Evolutionary conservation across 2,329 filamentous ascomycete genomes (phyloP).

Genomic region (Fusarium ramigenum): DNA sequence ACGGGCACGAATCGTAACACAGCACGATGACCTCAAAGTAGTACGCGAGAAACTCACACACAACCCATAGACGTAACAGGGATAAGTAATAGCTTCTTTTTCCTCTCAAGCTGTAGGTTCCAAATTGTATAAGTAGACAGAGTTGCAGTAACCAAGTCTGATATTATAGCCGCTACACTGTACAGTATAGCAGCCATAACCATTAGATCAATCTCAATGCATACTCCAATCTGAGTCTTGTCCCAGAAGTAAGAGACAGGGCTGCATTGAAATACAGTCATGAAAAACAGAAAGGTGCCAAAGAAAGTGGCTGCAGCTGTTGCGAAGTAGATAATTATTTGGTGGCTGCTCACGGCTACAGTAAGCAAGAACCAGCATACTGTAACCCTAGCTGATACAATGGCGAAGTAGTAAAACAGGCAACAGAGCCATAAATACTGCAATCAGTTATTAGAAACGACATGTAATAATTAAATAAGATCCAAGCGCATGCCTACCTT

Average conservation of each 20-base stretch:
- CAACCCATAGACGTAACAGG: not conserved
- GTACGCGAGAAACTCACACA: fast-evolving
- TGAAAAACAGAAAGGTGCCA: not conserved
- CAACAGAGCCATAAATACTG: not conserved
- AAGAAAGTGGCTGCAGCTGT: not conserved
- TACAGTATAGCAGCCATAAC: not conserved
- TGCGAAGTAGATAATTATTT: not conserved
- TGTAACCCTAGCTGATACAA: not conserved
- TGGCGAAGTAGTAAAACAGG: not conserved
- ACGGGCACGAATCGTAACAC: too few species aligned
- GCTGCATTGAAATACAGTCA: not conserved
- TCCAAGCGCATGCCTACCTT: fast-evolving
- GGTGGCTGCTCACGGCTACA: not conserved
- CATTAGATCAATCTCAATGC: not conserved
- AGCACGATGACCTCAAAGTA: fast-evolving
- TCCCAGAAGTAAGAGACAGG: not conserved
- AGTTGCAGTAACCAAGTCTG: not conserved
- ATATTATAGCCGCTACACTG: not conserved
- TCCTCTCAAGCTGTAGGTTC: not conserved
- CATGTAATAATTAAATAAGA: too few species aligned
- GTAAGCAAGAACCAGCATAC: not conserved
- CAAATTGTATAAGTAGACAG: not conserved
- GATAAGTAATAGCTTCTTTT: not conserved
- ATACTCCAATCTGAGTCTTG: not conserved
- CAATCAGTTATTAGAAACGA: fast-evolving